Percentiles rank a stretch among this genome's conserved stretches.
Conservation (phyloP, 306 rosid genomes). For the Ammopiptanthus mongolicus region DNA sequence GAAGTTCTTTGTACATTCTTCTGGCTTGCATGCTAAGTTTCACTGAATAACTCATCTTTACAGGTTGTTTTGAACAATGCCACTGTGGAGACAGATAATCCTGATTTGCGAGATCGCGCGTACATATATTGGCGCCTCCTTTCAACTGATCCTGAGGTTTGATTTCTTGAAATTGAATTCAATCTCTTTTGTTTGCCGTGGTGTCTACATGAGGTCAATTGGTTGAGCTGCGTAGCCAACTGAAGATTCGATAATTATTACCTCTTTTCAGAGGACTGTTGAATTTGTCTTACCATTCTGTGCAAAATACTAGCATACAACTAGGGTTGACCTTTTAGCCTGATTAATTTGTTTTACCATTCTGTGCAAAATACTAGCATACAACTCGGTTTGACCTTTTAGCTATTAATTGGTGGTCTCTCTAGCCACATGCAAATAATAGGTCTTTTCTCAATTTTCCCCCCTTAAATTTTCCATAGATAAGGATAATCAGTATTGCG, state of each 20-base stretch:
- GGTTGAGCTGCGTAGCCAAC: conserved; percentile 7
- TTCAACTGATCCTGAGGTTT: conserved; percentile 98
- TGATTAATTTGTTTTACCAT: background rate
- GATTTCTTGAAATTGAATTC: conserved; percentile 22
- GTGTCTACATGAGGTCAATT: conserved; percentile 8
- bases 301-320: background rate
- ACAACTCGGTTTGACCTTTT: background rate
- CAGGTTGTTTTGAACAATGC: conserved; percentile 99
- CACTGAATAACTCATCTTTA: conserved; percentile 20
- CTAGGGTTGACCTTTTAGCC: background rate
- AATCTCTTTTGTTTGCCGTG: background rate
- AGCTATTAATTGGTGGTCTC: background rate
- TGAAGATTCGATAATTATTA: background rate
- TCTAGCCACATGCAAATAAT: background rate
- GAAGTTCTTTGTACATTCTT: background rate
- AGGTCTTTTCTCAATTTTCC: no score
- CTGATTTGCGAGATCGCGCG: conserved; percentile 97
- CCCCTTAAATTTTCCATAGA: background rate
- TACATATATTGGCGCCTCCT: conserved; percentile 99
- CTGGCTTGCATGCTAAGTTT: conserved; percentile 16
- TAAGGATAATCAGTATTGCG: background rate
- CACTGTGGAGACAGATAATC: conserved; percentile 96
- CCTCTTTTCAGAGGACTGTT: background rate
- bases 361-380: background rate
- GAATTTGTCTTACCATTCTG: background rate